Evolutionary conservation across 768 basidiomycete genomes (phyloP), one percentile per base, ranked within the genome.

Genomic region (Termitomyces bulborhizus): DNA sequence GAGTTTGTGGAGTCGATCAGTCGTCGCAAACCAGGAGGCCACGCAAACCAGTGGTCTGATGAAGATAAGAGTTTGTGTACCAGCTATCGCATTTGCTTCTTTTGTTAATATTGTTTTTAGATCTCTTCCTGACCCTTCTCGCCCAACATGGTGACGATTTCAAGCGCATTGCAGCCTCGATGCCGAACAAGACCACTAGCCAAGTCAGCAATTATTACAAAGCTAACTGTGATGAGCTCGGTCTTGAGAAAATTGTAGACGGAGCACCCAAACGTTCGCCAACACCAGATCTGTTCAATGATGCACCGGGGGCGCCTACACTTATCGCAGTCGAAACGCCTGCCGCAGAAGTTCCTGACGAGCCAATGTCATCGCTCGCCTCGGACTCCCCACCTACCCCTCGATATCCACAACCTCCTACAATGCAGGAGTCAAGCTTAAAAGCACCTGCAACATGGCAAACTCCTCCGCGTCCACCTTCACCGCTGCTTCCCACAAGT

Each of bases 101-200:
- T 44, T 16, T 15, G 43, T 47, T 57, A 6, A 46, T 45, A 29
- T 59, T 49, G 51, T 51, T 6, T 11, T 24, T 52, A 82, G 81
- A 65, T 45, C 61, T 78, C 45, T 84, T 89, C 63, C 61, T 83
- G 46, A 66, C 73, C 15, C 73, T 90, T 39, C 72, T 88, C 16
- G 70, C 72, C n/a, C 73, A 81, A 55, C 76, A 87, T 65, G 87
- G 86, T 36, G 76, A 79, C 52, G 79, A 90, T 62, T 84, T 84
- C 62, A 79, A 82, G 61, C 77, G 80, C n/a, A 85, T 91, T 49
- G 82, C 88, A 1, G 76, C 83, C 3, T 78, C 78, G 4, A 78
- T 90, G 75, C 82, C 81, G 6, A 80, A 78, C 66, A 84, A 84
- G 83, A 83, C 82, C 29, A 76, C 75, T 16, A 69, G 76, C 9